phyloP scores from a whole-genome alignment of 495 filamentous ascomycete species.

The Haplographium delicatum region DNA sequence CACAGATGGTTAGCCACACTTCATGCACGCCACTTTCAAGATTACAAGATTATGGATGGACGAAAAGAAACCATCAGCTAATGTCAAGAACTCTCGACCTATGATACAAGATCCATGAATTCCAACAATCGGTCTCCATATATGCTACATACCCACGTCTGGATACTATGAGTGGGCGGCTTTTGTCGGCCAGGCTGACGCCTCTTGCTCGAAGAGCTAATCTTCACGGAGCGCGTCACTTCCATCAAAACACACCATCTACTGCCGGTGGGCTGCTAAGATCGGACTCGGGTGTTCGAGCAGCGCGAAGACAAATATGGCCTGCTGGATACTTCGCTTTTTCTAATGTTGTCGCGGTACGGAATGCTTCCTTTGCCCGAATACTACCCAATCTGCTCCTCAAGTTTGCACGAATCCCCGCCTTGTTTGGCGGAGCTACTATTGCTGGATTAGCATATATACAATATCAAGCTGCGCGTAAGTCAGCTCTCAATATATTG shows the following conservation, averaged over 20 bases:
- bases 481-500: slow-evolving; percentile 28
- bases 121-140: neutral
- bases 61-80: slow-evolving; percentile 1
- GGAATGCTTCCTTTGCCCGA: slow-evolving; percentile 80
- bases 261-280: slow-evolving; percentile 66
- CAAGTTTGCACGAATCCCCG: slow-evolving; percentile 82
- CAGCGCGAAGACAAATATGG: slow-evolving; percentile 60
- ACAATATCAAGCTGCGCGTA: slow-evolving; percentile 93
- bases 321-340: slow-evolving; percentile 69
- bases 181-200: slow-evolving; percentile 62
- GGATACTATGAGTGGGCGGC: slow-evolving; percentile 72
- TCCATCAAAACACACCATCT: slow-evolving; percentile 53
- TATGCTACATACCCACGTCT: slow-evolving; percentile 11
- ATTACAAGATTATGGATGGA: neutral
- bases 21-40: slow-evolving; percentile 17
- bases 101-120: slow-evolving; percentile 18
- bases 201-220: slow-evolving; percentile 54
- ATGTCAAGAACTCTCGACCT: slow-evolving; percentile 3
- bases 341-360: slow-evolving; percentile 79
- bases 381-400: slow-evolving; percentile 82
- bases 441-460: slow-evolving; percentile 85
- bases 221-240: slow-evolving; percentile 57
- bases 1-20: slow-evolving; percentile 20
- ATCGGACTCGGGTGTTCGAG: slow-evolving; percentile 54
- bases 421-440: slow-evolving; percentile 83